Evolutionary conservation across 23 red algal genomes (phyloP).

Genomic region (Gracilaria vermiculophylla): DNA sequence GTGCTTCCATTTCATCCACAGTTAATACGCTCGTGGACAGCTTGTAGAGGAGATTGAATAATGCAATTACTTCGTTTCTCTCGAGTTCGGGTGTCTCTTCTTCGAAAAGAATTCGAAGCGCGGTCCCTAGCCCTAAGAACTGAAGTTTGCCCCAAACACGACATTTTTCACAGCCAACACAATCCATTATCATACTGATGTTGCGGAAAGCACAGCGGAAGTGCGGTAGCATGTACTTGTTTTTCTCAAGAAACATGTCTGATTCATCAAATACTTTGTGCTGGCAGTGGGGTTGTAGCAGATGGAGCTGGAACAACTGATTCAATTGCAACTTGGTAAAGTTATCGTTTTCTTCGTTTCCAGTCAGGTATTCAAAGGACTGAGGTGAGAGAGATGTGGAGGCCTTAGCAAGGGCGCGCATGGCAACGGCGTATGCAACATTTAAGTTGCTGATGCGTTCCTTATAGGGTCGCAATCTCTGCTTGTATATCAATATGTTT

Average conservation of each 20-base stretch:
- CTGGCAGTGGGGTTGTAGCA: conserved; percentile 73
- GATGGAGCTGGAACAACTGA: conserved; percentile 51
- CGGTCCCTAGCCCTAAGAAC: conserved; percentile 94
- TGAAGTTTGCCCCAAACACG: conserved; percentile 97
- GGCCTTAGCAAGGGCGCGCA: conserved; percentile 87
- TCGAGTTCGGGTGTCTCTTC: conserved; percentile 38
- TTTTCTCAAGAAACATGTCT: conserved; percentile 79
- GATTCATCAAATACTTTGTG: conserved; percentile 86
- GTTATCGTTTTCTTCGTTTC: conserved; percentile 80
- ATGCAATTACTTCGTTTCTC: conserved; percentile 92
- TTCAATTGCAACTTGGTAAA: conserved; percentile 50
- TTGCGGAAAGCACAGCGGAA: conserved; percentile 92
- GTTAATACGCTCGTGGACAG: conserved; percentile 57
- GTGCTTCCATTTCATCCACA: conserved; percentile 51
- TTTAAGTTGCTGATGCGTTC: conserved; percentile 92
- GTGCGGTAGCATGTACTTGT: conserved; percentile 56
- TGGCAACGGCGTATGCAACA: conserved; percentile 78
- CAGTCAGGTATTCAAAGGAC: conserved; percentile 69
- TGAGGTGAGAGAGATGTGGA: conserved; percentile 45
- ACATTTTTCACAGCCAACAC: conserved; percentile 99
- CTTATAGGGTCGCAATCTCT: conserved; percentile 74
- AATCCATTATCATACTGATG: conserved; percentile 97
- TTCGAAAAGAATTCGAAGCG: conserved; percentile 88
- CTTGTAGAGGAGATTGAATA: conserved; percentile 87
- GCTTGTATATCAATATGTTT: conserved; percentile 77